Conservation (phyloP, 2,329 filamentous ascomycete species). For the Colletotrichum sp. region DNA sequence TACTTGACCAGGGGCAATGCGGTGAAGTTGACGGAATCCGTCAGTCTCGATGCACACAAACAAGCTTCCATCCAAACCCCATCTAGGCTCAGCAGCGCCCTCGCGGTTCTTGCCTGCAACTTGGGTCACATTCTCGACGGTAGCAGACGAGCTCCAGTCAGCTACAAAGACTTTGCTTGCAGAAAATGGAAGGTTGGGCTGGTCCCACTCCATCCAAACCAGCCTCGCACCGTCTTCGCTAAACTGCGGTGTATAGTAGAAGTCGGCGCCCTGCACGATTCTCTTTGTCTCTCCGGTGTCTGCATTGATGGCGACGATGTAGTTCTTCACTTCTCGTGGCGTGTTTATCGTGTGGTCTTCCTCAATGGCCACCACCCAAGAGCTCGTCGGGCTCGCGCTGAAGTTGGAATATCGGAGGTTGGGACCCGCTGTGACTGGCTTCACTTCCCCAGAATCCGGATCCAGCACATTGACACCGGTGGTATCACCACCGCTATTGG, state of each 20-base stretch:
- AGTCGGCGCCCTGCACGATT: constrained; percentile 51
- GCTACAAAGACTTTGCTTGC: constrained; percentile 48
- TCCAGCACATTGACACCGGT: constrained; percentile 48
- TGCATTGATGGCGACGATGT: constrained; percentile 43
- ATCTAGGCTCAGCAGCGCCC: constrained; percentile 54
- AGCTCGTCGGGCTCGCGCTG: constrained; percentile 38
- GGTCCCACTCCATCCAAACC: constrained; percentile 60
- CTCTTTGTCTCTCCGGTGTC: constrained; percentile 44
- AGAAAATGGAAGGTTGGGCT: constrained; percentile 58
- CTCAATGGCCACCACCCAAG: constrained; percentile 55
- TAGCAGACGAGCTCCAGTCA: constrained; percentile 39
- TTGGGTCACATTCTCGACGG: constrained; percentile 32
- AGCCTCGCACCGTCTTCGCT: constrained; percentile 49
- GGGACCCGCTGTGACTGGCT: constrained; percentile 32
- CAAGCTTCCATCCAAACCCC: constrained; percentile 52
- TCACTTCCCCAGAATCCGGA: constrained; percentile 37
- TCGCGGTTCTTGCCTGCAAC: constrained; percentile 48
- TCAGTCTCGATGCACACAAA: constrained; percentile 52
- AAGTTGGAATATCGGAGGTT: constrained; percentile 52
- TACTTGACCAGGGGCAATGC: constrained; percentile 31
- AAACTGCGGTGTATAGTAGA: constrained; percentile 56
- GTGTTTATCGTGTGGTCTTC: constrained; percentile 50
- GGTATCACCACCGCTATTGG: constrained; percentile 38
- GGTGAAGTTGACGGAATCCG: constrained; percentile 53
- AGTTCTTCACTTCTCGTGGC: constrained; percentile 37